A percentile compares a stretch with the other conserved stretches of the same genome.
phyloP scores from a whole-genome alignment of 371 early-diverging fungal genomes.

The Chytridiales sp. region DNA sequence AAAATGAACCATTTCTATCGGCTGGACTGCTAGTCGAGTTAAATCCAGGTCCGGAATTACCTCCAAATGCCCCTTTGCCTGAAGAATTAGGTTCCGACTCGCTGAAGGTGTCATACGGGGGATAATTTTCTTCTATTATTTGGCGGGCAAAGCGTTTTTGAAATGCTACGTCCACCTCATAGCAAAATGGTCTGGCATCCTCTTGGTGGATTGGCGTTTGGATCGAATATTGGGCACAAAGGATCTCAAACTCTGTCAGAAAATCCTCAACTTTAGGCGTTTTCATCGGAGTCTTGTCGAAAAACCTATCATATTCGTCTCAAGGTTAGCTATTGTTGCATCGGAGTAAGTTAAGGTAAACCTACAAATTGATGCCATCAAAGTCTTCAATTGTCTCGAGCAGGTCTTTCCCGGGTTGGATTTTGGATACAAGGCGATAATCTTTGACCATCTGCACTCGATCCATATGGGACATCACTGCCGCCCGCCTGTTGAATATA shows the following conservation, averaged over 20 bases:
- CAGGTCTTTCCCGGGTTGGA: constrained; percentile 38
- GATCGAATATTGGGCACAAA: constrained; percentile 38
- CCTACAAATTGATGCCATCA: constrained; percentile 44
- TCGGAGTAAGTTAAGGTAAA: background rate
- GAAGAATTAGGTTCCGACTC: constrained; percentile 1
- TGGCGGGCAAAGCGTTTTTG: constrained; percentile 33
- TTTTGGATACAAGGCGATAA: constrained; percentile 32
- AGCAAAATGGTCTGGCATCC: constrained; percentile 56
- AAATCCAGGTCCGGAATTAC: too few relatives aligned
- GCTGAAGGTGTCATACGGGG: constrained; percentile 36
- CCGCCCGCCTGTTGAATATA: constrained; percentile 33
- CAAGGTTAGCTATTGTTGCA: background rate
- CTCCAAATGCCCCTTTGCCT: too few relatives aligned
- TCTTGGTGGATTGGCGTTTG: constrained; percentile 47
- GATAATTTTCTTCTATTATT: constrained; percentile 27
- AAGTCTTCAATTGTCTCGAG: constrained; percentile 26
- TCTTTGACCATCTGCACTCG: constrained; percentile 39
- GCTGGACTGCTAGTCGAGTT: too few relatives aligned
- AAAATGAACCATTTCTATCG: too few relatives aligned
- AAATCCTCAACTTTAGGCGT: constrained; percentile 48
- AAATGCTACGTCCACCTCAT: constrained; percentile 46
- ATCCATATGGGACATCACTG: constrained; percentile 39
- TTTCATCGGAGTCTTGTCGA: constrained; percentile 37
- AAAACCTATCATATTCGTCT: constrained; percentile 30
- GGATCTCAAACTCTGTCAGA: constrained; percentile 49